Evolutionary conservation across 1,284 basidiomycete species (phyloP).

Genomic region (Cystobasidium pallidum): DNA sequence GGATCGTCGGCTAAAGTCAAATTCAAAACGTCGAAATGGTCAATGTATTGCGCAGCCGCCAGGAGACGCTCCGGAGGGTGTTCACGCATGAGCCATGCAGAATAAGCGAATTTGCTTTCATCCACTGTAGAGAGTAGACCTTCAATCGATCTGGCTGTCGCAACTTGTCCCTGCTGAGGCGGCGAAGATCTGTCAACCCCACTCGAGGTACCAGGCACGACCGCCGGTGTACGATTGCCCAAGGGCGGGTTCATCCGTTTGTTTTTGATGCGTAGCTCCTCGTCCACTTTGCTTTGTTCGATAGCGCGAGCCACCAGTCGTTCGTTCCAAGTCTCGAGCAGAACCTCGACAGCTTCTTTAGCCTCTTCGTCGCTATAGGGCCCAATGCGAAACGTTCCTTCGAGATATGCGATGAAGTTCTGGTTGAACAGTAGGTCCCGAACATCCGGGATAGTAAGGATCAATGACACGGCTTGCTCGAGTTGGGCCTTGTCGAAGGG

Average conservation of each 20-base stretch:
- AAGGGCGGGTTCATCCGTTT: neutral
- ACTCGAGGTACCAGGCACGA: too few species aligned
- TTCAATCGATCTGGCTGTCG: neutral
- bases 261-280: neutral
- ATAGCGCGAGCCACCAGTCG: neutral
- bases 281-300: neutral
- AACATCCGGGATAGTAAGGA: neutral
- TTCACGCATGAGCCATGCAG: constrained; percentile 28
- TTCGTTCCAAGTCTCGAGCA: constrained; percentile 3
- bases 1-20: constrained; percentile 4
- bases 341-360: neutral
- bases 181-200: too few species aligned
- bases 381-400: neutral
- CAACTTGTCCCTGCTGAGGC: neutral
- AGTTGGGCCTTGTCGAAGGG: constrained; percentile 2
- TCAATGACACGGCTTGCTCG: neutral
- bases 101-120: constrained; percentile 5
- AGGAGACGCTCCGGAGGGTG: neutral
- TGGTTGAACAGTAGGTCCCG: neutral
- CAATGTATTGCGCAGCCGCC: constrained; percentile 16
- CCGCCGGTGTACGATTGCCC: too few species aligned
- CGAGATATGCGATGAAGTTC: neutral
- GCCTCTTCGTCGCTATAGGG: constrained; percentile 2
- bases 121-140: constrained; percentile 1
- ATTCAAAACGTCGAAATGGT: neutral